These are phyloP conservation scores for Clavispora asparagi DNA, from an alignment of 805 yeast species.

Conservation along the genomic window DNA sequence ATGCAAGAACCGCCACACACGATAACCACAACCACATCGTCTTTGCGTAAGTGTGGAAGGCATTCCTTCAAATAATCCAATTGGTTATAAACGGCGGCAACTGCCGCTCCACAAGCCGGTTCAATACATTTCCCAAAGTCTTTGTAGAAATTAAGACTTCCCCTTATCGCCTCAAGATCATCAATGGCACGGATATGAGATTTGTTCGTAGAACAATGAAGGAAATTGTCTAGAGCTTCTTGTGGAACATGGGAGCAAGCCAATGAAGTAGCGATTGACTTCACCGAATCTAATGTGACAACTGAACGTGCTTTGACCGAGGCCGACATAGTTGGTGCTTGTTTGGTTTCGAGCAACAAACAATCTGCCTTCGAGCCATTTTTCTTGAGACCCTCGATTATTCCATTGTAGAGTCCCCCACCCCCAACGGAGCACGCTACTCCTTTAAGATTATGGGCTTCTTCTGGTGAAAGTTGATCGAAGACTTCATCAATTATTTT, in stretches of 20 bases:
- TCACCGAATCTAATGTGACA: slow-evolving; percentile 40
- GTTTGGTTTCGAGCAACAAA: slow-evolving; percentile 53
- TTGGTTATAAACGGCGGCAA: slow-evolving; percentile 46
- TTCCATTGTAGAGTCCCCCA: slow-evolving; percentile 53
- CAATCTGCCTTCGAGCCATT: slow-evolving; percentile 21
- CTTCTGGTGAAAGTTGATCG: slow-evolving; percentile 19
- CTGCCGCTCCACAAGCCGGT: slow-evolving; percentile 72
- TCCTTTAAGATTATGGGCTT: slow-evolving; percentile 29
- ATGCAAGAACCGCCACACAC: slow-evolving; percentile 48
- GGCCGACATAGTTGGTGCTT: slow-evolving; percentile 53
- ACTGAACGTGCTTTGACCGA: slow-evolving; percentile 44
- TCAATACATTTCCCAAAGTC: slow-evolving; percentile 53
- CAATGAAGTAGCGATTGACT: slow-evolving; percentile 58
- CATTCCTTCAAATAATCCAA: slow-evolving; percentile 20
- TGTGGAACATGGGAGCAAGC: slow-evolving; percentile 57
- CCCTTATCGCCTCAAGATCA: slow-evolving; percentile 52
- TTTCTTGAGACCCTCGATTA: slow-evolving; percentile 37
- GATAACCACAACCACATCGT: slow-evolving; percentile 46
- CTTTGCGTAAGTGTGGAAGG: slow-evolving; percentile 24
- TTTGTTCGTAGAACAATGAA: slow-evolving; percentile 6
- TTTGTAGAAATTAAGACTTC: slow-evolving; percentile 45
- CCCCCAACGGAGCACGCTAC: slow-evolving; percentile 55
- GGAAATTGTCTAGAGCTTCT: slow-evolving; percentile 39
- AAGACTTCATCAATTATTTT: slow-evolving; percentile 32
- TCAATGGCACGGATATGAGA: slow-evolving; percentile 26